These are phyloP conservation scores for Candida hungchunana DNA, from an alignment of 805 yeast species.

Conservation along the genomic window DNA sequence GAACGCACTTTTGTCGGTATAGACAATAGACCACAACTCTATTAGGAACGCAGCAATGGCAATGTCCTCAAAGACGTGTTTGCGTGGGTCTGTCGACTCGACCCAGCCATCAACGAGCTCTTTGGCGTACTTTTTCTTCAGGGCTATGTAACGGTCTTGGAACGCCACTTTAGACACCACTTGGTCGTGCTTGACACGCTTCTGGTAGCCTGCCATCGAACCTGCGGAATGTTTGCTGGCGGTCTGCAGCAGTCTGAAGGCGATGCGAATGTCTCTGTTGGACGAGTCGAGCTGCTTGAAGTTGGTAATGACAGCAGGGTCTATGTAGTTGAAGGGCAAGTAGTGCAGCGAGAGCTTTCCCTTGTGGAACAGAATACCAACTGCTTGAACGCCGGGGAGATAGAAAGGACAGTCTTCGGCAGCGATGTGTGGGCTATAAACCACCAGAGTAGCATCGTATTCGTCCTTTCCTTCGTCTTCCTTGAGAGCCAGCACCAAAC, in stretches of 20 bases:
- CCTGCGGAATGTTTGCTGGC: slow-evolving; percentile 83
- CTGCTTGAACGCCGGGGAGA: slow-evolving; percentile 79
- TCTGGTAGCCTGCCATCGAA: slow-evolving; percentile 76
- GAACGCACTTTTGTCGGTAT: slow-evolving; percentile 38
- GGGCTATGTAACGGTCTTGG: slow-evolving; percentile 72
- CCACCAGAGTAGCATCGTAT: slow-evolving; percentile 47
- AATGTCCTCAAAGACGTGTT: slow-evolving; percentile 94
- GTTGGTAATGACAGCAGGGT: slow-evolving; percentile 23
- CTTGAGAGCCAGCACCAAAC: slow-evolving; percentile 44
- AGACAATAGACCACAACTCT: slow-evolving; percentile 70
- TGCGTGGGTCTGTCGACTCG: slow-evolving; percentile 92
- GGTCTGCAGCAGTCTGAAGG: slow-evolving; percentile 73
- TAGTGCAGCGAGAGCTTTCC: slow-evolving; percentile 66
- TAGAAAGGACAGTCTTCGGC: slow-evolving; percentile 76
- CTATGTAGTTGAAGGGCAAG: slow-evolving; percentile 47
- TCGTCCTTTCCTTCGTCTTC: slow-evolving; percentile 18
- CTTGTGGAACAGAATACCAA: slow-evolving; percentile 56
- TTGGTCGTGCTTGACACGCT: slow-evolving; percentile 82
- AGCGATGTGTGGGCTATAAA: slow-evolving; percentile 74
- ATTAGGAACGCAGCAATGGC: slow-evolving; percentile 93
- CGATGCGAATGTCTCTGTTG: slow-evolving; percentile 75
- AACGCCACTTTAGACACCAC: slow-evolving; percentile 80
- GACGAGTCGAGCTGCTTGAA: slow-evolving; percentile 35
- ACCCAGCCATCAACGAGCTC: slow-evolving; percentile 76
- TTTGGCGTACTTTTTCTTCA: slow-evolving; percentile 81